Percentiles rank a stretch among this genome's conserved stretches.
phyloP scores from a whole-genome alignment of 305 asterid species.

The Lippia alba region DNA sequence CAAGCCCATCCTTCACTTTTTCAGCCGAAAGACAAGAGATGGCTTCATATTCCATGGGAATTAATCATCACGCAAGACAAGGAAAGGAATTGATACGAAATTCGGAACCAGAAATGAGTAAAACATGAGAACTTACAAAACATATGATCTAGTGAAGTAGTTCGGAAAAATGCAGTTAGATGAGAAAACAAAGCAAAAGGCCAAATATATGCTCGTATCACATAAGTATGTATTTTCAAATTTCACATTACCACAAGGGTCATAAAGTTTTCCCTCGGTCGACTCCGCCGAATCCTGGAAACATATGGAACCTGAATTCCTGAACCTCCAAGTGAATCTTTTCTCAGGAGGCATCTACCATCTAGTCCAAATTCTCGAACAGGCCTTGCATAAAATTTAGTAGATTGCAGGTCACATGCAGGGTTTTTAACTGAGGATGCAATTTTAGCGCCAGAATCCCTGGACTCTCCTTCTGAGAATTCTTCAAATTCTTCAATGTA shows the following conservation, averaged over 20 bases:
- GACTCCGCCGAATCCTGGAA: slow-evolving; percentile 83
- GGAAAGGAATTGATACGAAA: not conserved
- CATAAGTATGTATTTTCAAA: slow-evolving; percentile 29
- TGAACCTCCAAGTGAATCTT: slow-evolving; percentile 87
- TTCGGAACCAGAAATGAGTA: not conserved
- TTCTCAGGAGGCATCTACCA: slow-evolving; percentile 65
- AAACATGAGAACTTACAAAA: not conserved
- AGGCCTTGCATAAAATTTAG: slow-evolving; percentile 46
- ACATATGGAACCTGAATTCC: slow-evolving; percentile 89
- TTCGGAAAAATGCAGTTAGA: slow-evolving; percentile 27
- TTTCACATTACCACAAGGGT: slow-evolving; percentile 81
- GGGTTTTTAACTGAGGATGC: slow-evolving; percentile 42
- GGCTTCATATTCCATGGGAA: slow-evolving; percentile 19
- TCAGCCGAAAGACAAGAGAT: slow-evolving; percentile 25
- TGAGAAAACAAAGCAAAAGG: slow-evolving; percentile 24
- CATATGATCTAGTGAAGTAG: not conserved
- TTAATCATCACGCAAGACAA: slow-evolving; percentile 9
- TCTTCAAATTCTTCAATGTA: slow-evolving; percentile 93
- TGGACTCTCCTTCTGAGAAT: slow-evolving; percentile 76
- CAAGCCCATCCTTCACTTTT: slow-evolving; percentile 23
- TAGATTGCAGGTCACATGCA: slow-evolving; percentile 43
- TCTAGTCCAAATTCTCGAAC: slow-evolving; percentile 49
- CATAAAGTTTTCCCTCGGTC: slow-evolving; percentile 85
- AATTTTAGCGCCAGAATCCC: slow-evolving; percentile 64
- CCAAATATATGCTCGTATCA: slow-evolving; percentile 6